These are phyloP conservation scores for Penicillium palitans DNA, from an alignment of 2,329 filamentous ascomycete species.

Conservation along the genomic window DNA sequence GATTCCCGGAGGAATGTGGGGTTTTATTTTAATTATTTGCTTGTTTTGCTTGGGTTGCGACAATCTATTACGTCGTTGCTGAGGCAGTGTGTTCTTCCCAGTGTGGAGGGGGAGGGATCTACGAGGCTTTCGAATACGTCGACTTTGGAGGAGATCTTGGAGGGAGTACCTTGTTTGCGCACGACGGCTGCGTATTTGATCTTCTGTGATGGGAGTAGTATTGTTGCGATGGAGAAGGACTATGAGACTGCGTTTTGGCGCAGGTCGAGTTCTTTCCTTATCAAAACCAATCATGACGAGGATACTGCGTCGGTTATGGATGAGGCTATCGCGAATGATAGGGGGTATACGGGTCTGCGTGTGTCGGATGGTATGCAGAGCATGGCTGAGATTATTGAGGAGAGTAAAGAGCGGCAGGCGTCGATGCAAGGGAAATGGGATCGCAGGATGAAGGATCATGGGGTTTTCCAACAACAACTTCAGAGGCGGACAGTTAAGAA, in stretches of 20 bases:
- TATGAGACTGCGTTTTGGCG: constrained; percentile 47
- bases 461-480: constrained; percentile 4
- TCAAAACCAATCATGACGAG: constrained; percentile 58
- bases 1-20: constrained; percentile 44
- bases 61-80: constrained; percentile 56
- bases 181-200: constrained; percentile 60
- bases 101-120: not conserved
- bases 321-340: constrained; percentile 23
- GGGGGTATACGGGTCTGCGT: constrained; percentile 21
- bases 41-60: constrained; percentile 56
- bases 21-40: constrained; percentile 51
- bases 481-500: not conserved
- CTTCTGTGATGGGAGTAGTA: constrained; percentile 52
- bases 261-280: constrained; percentile 53
- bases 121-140: not conserved
- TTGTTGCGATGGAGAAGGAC: constrained; percentile 59
- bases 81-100: constrained; percentile 33
- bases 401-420: constrained; percentile 36
- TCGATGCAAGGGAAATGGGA: constrained; percentile 46
- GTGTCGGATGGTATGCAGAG: constrained; percentile 17
- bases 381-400: constrained; percentile 33
- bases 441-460: constrained; percentile 24
- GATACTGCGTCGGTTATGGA: constrained; percentile 17
- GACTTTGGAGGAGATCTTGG: constrained; percentile 30
- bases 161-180: constrained; percentile 37